Percentiles rank a stretch among this genome's conserved stretches.
phyloP scores from a whole-genome alignment of 495 filamentous ascomycete genomes.

The Lasiosphaeria miniovina region DNA sequence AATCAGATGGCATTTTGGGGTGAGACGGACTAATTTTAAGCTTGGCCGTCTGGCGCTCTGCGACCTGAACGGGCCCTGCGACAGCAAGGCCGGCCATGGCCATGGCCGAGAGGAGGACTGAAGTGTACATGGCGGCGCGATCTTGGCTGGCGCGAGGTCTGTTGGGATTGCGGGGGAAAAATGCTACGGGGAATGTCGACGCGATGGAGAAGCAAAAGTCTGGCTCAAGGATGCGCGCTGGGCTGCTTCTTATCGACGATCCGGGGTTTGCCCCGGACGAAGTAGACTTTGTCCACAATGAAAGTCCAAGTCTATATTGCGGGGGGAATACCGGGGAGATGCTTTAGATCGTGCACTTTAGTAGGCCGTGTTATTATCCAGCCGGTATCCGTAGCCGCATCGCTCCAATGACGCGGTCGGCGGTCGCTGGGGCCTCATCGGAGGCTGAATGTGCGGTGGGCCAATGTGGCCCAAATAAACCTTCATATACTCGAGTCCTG shows the following conservation, averaged over 20 bases:
- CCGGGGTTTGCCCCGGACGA: neutral
- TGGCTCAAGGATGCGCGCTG: neutral
- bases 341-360: neutral
- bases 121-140: constrained; percentile 14
- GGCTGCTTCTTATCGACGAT: neutral
- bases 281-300: neutral
- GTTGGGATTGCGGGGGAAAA: neutral
- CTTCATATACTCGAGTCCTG: neutral
- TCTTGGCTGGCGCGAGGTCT: neutral
- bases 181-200: neutral
- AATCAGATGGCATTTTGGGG: neutral
- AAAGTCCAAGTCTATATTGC: neutral
- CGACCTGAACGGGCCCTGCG: constrained; percentile 18
- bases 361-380: constrained; percentile 9
- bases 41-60: constrained; percentile 22
- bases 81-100: constrained; percentile 13
- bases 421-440: neutral
- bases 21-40: constrained; percentile 17
- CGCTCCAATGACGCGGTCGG: neutral
- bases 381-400: neutral
- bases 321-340: neutral
- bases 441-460: constrained; percentile 6
- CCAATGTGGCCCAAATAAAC: neutral
- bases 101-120: constrained; percentile 11
- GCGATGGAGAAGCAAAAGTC: neutral